Base-by-base conservation (phyloP, 2,329 filamentous ascomycete species). In the Hypoxylon sp. region DNA sequence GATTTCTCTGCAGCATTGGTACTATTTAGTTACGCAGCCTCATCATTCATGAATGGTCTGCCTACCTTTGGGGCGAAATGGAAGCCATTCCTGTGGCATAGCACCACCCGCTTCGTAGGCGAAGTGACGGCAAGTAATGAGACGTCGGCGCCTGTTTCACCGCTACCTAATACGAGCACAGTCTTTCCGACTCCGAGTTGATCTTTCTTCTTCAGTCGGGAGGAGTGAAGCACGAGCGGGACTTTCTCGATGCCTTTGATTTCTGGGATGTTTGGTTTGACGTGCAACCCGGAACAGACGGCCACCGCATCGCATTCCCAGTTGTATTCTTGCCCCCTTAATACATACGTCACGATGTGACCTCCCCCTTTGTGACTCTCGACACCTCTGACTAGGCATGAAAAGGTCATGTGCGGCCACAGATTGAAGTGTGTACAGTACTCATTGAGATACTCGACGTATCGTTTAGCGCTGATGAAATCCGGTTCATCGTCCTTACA, bases 121-220 rank as follows among this genome's bases (percentile, higher is more conserved):
- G 81, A 79, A 1, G 81, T 85, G 2, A 84, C 76, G 0, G 83
- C 83, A 17, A 84, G 77, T 45, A 83, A 77, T 0, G 80, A 78
- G 25, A 85, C 70, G 49, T 85, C 83, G 76, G 83, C 82, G 3
- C 77, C 82, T 0, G 83, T 85, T 65, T 85, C 83, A 1, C 83
- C 82, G 5, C 76, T 79, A 0, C 83, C 83, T 21, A 84, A 68
- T 45, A 85, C 75, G 36, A 84, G 74, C 0, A 85, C 80, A 43
- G 80, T 79, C 2, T 77, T 81, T 7, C 72, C 72, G 6, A 74
- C 50, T 9, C 80, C 81, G 57, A 85, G 82, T 62, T 84, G 80
- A 2, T 72, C 69, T n/a, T 80, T 77, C 6, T 63, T 71, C 74
- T 85, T 84, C 61, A 85, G 69, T 7, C 76, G 56, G 0, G 81